Evolutionary conservation across 441 rosid species (phyloP), one percentile per base, ranked within the genome.

Genomic region (Metrosideros polymorpha): DNA sequence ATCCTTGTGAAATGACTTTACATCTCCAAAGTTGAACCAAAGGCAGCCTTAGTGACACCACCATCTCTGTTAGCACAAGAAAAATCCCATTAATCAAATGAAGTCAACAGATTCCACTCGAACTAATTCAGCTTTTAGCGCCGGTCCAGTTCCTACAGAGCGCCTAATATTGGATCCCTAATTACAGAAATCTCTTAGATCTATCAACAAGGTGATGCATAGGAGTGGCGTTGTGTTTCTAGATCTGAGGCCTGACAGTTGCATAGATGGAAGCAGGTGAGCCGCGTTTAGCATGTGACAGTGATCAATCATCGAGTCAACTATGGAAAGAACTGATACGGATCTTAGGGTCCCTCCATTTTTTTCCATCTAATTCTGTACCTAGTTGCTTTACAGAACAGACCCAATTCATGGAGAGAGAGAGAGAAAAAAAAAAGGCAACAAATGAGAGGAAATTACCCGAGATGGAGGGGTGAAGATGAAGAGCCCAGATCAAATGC

Each of bases 221-320:
- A 13, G 32, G 19, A 57, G 39, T 0, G 19, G 19, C 3, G 6
- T n/a, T 13, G 35, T 15, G 19, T n/a, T 59, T 14, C 66, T 6
- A 6, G 35, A 29, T 59, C 19, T 59, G 35, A 59, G 66, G 19
- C 66, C 32, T 6, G 32, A 57, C 66, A 12, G 0, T 57, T n/a
- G 66, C 66, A 0, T 1, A 6, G 4, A 59, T n/a, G 66, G 66
- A 59, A 14, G 66, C 9, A 1, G 35, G 13, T 59, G 19, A 14
- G 2, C 30, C 5, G 30, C 30, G 3, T 56, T 56, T 27, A 27
- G 30, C 35, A 29, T 13, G 0, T 0, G 66, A 12, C 7, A 7
- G 56, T 0, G 56, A 8, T 22, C 7, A 7, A 19, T 8, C 56
- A 4, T 53, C 12, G 56, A 53, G 27, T 53, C 25, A 53, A 52